Evolutionary conservation across 2,329 filamentous ascomycete species (phyloP).

Genomic region (Alternaria ethzedia): DNA sequence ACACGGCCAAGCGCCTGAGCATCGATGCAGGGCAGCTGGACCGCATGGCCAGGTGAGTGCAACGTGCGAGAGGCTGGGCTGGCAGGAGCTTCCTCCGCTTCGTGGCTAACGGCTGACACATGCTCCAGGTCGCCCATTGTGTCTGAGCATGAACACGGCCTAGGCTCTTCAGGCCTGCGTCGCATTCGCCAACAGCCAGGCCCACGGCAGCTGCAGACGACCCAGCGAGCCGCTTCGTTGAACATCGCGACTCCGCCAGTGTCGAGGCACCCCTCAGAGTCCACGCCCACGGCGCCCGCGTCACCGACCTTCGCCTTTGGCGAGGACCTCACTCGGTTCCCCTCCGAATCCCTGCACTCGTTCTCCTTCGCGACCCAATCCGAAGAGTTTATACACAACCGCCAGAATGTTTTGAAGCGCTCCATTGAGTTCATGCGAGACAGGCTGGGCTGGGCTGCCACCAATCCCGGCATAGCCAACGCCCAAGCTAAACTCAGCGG

Average conservation of each 20-base stretch:
- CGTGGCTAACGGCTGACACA: slow-evolving; percentile 18
- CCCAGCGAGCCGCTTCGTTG: slow-evolving; percentile 73
- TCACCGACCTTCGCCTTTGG: slow-evolving; percentile 73
- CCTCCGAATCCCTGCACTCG: slow-evolving; percentile 93
- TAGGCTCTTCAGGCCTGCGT: slow-evolving; percentile 84
- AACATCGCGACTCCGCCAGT: slow-evolving; percentile 66
- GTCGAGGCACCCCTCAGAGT: slow-evolving; percentile 54
- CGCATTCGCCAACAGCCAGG: slow-evolving; percentile 89
- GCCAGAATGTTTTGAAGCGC: slow-evolving; percentile 90
- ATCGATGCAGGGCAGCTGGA: slow-evolving; percentile 76
- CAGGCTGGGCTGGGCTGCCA: slow-evolving; percentile 80
- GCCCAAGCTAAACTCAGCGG: slow-evolving; percentile 83
- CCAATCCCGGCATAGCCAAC: slow-evolving; percentile 76
- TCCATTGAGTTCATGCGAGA: slow-evolving; percentile 98
- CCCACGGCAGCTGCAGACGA: slow-evolving; percentile 59
- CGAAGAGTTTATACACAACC: slow-evolving; percentile 87
- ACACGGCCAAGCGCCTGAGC: slow-evolving; percentile 72
- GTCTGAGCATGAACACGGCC: slow-evolving; percentile 84
- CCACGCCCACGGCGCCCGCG: slow-evolving; percentile 66
- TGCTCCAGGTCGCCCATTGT: slow-evolving; percentile 75
- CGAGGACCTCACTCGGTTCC: slow-evolving; percentile 91
- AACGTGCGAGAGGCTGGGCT: neutral
- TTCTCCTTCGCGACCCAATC: slow-evolving; percentile 98
- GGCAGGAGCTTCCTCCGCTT: slow-evolving; percentile 5
- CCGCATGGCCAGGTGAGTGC: slow-evolving; percentile 73